Base-by-base conservation (phyloP, 225 moss, liverwort and hornwort genomes). In the Polytrichum formosum region DNA sequence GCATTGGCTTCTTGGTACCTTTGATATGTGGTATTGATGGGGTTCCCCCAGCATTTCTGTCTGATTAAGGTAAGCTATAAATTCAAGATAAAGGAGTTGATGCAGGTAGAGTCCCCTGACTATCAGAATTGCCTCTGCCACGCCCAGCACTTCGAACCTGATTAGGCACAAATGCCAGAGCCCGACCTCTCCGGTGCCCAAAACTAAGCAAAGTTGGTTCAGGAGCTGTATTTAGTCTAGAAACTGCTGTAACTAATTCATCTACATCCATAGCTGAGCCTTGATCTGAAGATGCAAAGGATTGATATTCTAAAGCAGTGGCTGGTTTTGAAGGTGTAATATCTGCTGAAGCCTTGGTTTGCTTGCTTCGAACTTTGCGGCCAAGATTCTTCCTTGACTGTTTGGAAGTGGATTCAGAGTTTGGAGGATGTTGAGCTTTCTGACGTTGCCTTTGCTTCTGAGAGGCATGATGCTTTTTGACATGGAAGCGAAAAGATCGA, bases 401-500 rank as follows among this genome's bases (percentile, higher is more conserved):
- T 37, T 73, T 81, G 54, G 9, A 63, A 5, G 63, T 23, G 28
- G 55, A 63, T 37, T 65, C 68, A 60, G 68, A 5, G 53, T 79
- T 69, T 71, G 72, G 54, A 66, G 65, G 62, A 59, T 64, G 81
- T 21, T 73, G 81, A 61, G 74, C 65, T 76, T 84, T 84, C 35
- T 91, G 79, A 26, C 90, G 88, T 30, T 86, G 88, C 7, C 92
- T 74, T 59, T 90, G 90, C 74, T 80, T 85, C 77, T 92, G 90
- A 21, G 92, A 92, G 29, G 79, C 62, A 53, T 88, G 92, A 35
- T 86, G 92, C 71, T 83, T 90, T 23, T 88, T 88, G 25, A 77
- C 72, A 27, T 84, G 88, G 61, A 92, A 90, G 26, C 81, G 85
- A 28, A 92, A 92, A 29, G 92, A 84, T 67, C 79, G 85, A 61